Evolutionary conservation across 2,329 filamentous ascomycete genomes (phyloP), one percentile per base, ranked within the genome.

Genomic region (Fusarium pininemorale): DNA sequence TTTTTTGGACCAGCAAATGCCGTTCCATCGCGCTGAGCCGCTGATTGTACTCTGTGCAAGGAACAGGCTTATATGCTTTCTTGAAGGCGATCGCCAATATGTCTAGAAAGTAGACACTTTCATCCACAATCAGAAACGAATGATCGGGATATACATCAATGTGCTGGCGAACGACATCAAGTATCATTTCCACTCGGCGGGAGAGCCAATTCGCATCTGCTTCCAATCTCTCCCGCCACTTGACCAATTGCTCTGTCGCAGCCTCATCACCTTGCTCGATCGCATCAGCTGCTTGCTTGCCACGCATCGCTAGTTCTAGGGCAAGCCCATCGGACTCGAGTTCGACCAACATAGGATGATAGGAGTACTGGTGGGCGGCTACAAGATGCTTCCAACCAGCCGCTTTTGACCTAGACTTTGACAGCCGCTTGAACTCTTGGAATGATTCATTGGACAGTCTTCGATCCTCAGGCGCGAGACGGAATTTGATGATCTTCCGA

Each of bases 371-470:
- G 20, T 41, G 13, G 39, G 39, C 39, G 4, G 20, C 12, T 9
- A 22, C 20, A 14, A 41, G 39, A 12, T 39, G 20, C 12, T 39
- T 39, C 38, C 6, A 39, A 13, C 38, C 20, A 22, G 38, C 20
- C 3, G 20, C 7, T 8, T 22, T 22, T 8, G 7, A 22, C 5
- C 13, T 7, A 14, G 38, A 7, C 12, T 2, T 22, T 2, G 11
- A 39, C 0, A 22, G 3, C 20, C 18, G 7, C 7, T 22, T 39
- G 20, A 39, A 39, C 38, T 7, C 7, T 5, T 39, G 7, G 20
- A 39, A 39, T 2, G 20, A 39, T 39, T 39, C 12, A 13, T 39
- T 39, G 7, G 20, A 39, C 7, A 22, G 38, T 39, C 20, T 39
- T 39, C 12, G 20, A 22, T 39, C 20, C 1, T 39, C 20, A 1